Evolutionary conservation across 805 yeast species (phyloP).

Genomic region (Blastobotrys americana): DNA sequence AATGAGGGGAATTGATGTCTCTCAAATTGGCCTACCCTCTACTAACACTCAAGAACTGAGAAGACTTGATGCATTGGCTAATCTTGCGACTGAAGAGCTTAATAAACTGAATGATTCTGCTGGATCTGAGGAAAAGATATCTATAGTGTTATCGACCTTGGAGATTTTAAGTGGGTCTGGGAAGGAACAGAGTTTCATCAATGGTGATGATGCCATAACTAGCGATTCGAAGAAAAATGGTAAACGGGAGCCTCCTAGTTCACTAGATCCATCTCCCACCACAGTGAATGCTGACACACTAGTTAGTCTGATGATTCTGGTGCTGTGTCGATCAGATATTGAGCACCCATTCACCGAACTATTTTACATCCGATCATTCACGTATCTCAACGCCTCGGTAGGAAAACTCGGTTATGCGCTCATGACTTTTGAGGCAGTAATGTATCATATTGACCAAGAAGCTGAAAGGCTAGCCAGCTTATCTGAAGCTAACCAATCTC

Average conservation of each 20-base stretch:
- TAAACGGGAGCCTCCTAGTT: not conserved
- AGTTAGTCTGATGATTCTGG: slow-evolving; percentile 63
- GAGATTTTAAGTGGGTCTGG: slow-evolving; percentile 39
- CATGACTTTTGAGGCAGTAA: slow-evolving; percentile 77
- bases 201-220: slow-evolving; percentile 6
- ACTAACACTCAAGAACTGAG: slow-evolving; percentile 24
- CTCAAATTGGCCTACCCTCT: slow-evolving; percentile 37
- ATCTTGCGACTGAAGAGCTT: slow-evolving; percentile 47
- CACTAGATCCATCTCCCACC: not conserved
- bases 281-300: slow-evolving; percentile 76
- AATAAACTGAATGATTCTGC: slow-evolving; percentile 33
- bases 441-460: slow-evolving; percentile 51
- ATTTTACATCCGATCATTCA: slow-evolving; percentile 56
- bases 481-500: slow-evolving; percentile 43
- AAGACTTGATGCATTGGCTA: slow-evolving; percentile 38
- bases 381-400: slow-evolving; percentile 39
- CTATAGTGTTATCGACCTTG: slow-evolving; percentile 43
- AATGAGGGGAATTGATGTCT: slow-evolving; percentile 32
- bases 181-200: slow-evolving; percentile 6
- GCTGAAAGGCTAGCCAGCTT: slow-evolving; percentile 33
- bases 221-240: not conserved
- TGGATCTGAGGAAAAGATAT: slow-evolving; percentile 26
- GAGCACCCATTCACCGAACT: slow-evolving; percentile 55
- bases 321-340: slow-evolving; percentile 56
- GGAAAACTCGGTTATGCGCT: slow-evolving; percentile 72